A percentile compares a stretch with the other conserved stretches of the same genome.
These are phyloP conservation scores for Cytospora leucostoma DNA, from an alignment of 2,329 filamentous ascomycete species.

Conservation along the genomic window DNA sequence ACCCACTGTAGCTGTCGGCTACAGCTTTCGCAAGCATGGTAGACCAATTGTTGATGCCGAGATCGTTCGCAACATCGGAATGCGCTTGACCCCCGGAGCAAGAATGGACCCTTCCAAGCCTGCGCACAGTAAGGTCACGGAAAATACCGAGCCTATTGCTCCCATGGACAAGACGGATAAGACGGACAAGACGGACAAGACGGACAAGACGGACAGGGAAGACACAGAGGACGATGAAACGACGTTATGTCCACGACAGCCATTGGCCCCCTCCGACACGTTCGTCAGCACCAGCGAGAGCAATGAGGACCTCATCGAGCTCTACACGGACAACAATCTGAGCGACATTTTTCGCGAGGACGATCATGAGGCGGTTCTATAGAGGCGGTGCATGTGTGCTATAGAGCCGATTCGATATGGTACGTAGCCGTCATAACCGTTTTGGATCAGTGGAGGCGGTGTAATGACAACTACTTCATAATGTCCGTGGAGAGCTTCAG, in stretches of 20 bases:
- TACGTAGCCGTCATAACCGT: background rate
- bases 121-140: background rate
- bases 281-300: slow-evolving; percentile 11
- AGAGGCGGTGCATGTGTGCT: background rate
- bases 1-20: slow-evolving; percentile 52
- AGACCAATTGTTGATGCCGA: slow-evolving; percentile 47
- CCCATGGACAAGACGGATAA: background rate
- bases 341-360: background rate
- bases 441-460: background rate
- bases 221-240: slow-evolving; percentile 1
- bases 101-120: slow-evolving; percentile 1
- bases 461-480: background rate
- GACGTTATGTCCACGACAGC: background rate
- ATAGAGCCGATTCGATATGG: background rate
- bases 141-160: background rate
- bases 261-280: slow-evolving; percentile 10
- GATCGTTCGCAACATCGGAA: slow-evolving; percentile 44
- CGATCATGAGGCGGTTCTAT: slow-evolving; percentile 20
- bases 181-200: background rate
- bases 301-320: slow-evolving; percentile 22
- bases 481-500: background rate
- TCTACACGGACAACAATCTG: slow-evolving; percentile 12
- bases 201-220: background rate
- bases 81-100: slow-evolving; percentile 5
- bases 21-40: slow-evolving; percentile 50